Base-by-base conservation (phyloP, 2,329 filamentous ascomycete species). In the Sporothrix schenckii region DNA sequence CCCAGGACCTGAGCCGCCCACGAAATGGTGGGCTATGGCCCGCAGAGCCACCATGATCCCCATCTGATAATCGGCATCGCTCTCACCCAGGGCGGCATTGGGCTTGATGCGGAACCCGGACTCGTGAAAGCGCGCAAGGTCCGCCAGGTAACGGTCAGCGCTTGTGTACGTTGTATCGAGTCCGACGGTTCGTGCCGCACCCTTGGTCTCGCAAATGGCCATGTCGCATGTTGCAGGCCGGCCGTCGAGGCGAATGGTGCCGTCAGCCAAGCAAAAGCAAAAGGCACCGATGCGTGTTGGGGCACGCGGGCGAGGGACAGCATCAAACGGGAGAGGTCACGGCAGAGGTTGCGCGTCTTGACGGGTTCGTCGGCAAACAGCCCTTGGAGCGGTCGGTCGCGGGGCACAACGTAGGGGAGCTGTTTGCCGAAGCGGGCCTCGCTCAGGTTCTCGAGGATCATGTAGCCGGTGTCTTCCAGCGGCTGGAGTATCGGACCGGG, bases 181-280 rank as follows among this genome's bases (percentile, higher is more conserved):
- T 39, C 68, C 66, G 41, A 81, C 79, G 11, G 71, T 74, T 71
- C 77, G 76, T 39, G 70, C 73, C 11, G 76, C 75, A 63, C 77
- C 77, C 24, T 78, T 72, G 73, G 78, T 80, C 34, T 78, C 79
- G 16, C 79, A 72, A 5, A 78, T 77, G 21, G 76, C 71, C 10
- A 76, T 72, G 21, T 72, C 70, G 73, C 73, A 76, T 66, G 72
- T 27, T 2, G 69, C 27, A 3, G 73, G 73, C n/a, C 73, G 72
- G 9, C 69, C 70, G 1, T 65, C 69, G 21, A 74, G 69, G 0
- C 56, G 16, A 6, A 72, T 70, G 1, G 73, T 73, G 44, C 71
- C 77, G 71, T 79, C 72, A 67, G 75, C 71, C 0, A 50, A n/a
- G 72, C 76, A 34, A 34, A 34, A 52, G 44, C 71, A 69, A 58